These are phyloP conservation scores for Ensete glaucum DNA, from an alignment of 176 grass and related monocot genomes.

Conservation along the genomic window DNA sequence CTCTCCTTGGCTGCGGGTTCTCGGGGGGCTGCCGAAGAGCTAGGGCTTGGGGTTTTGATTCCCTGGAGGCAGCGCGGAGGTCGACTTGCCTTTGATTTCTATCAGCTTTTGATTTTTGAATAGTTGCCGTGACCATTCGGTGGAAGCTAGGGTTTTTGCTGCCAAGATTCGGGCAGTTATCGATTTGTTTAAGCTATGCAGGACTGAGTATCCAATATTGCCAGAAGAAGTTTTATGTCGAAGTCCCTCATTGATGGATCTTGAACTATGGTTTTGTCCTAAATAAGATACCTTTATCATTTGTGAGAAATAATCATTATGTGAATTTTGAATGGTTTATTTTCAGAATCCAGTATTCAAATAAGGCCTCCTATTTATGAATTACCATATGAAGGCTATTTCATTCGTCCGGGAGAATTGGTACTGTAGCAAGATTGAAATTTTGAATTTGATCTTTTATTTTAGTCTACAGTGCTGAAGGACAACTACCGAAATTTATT, in stretches of 20 bases:
- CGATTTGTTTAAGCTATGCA: not conserved
- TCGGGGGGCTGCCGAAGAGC: not conserved
- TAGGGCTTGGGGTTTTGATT: not conserved
- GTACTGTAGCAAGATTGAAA: not conserved
- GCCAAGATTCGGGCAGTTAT: not conserved
- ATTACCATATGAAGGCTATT: not conserved
- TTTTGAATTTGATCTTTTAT: not conserved
- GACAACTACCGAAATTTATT: not conserved
- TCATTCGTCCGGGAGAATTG: not conserved
- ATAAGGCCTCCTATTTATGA: not conserved
- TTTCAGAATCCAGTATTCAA: not conserved
- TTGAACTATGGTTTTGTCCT: not conserved
- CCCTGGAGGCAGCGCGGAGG: not conserved
- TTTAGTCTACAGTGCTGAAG: no score
- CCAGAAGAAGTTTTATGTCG: not conserved
- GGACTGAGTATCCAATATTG: not conserved
- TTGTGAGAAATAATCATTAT: not conserved
- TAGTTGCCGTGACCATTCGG: not conserved
- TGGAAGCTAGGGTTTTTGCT: constrained; percentile 15
- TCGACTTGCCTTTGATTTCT: not conserved
- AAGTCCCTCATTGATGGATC: not conserved
- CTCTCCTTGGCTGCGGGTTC: not conserved
- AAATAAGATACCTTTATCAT: not conserved
- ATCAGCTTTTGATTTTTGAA: not conserved
- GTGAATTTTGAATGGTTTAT: not conserved